These are phyloP conservation scores for Hirschfeldia incana DNA, from an alignment of 345 rosid genomes.

Conservation along the genomic window DNA sequence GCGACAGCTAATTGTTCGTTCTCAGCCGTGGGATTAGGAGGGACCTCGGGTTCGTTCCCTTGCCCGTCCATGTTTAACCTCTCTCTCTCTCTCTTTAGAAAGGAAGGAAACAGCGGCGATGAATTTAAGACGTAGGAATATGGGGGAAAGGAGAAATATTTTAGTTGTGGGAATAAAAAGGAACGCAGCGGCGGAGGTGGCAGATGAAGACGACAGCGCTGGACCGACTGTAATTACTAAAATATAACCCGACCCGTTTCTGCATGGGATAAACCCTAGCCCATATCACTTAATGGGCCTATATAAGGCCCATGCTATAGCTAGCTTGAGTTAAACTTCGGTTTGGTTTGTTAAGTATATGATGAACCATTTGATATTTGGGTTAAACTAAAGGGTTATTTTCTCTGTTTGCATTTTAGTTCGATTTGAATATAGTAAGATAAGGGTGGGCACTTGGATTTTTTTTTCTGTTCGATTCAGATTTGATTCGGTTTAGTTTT, in stretches of 20 bases:
- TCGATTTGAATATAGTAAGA: no score
- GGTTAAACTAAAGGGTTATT: no score
- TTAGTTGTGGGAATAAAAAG: background rate
- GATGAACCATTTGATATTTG: no score
- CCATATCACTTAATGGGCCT: conserved; percentile 20
- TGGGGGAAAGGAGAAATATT: background rate
- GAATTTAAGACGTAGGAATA: conserved; percentile 9
- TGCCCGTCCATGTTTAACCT: conserved; percentile 38
- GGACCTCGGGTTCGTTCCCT: conserved; percentile 43
- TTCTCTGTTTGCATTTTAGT: no score
- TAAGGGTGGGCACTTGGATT: no score
- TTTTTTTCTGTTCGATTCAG: no score
- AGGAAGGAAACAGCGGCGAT: background rate
- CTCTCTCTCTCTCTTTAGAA: background rate
- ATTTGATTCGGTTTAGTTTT: no score
- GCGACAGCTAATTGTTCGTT: conserved; percentile 16
- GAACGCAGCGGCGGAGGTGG: conserved; percentile 28
- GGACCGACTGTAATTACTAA: conserved; percentile 25
- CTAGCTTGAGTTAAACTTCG: no score
- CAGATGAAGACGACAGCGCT: conserved; percentile 30
- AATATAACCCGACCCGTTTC: conserved; percentile 38
- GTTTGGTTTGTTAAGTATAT: no score
- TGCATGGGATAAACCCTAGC: conserved; percentile 32
- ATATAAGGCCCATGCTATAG: background rate
- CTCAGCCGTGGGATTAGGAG: conserved; percentile 5